Percentiles rank a stretch among this genome's conserved stretches.
phyloP scores from a whole-genome alignment of 1,284 basidiomycete species.

The Sporisorium scitamineum region DNA sequence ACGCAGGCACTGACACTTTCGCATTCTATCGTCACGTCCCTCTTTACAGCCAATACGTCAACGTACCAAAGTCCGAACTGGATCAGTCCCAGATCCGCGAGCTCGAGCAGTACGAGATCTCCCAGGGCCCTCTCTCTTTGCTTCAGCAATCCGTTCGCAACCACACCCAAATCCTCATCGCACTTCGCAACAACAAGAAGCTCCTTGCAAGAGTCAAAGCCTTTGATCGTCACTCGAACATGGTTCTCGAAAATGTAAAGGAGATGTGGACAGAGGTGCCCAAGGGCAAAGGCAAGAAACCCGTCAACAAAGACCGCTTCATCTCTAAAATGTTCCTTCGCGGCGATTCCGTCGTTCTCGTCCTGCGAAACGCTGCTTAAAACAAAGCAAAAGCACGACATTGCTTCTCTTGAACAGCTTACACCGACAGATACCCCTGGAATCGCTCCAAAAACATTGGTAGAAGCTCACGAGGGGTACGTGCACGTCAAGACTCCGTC shows the following conservation, averaged over 20 bases:
- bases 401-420: background rate
- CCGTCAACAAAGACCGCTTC: constrained; percentile 91
- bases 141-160: constrained; percentile 97
- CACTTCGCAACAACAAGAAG: constrained; percentile 98
- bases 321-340: constrained; percentile 92
- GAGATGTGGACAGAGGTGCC: constrained; percentile 99
- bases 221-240: constrained; percentile 98
- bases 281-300: constrained; percentile 98
- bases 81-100: constrained; percentile 95
- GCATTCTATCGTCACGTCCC: background rate
- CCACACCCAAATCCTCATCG: constrained; percentile 96
- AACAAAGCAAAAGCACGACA: background rate
- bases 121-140: constrained; percentile 87
- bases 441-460: background rate
- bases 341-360: constrained; percentile 68
- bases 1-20: background rate
- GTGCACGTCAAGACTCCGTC: background rate
- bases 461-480: background rate
- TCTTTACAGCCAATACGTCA: constrained; percentile 86
- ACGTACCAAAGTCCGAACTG: constrained; percentile 95
- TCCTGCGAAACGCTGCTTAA: constrained; percentile 47
- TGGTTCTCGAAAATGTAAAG: constrained; percentile 75
- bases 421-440: constrained; percentile 14
- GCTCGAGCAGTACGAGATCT: constrained; percentile 76
- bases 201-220: constrained; percentile 96